These are phyloP conservation scores for Selaginella tamariscina DNA, from an alignment of 75 land plant species.

Conservation along the genomic window DNA sequence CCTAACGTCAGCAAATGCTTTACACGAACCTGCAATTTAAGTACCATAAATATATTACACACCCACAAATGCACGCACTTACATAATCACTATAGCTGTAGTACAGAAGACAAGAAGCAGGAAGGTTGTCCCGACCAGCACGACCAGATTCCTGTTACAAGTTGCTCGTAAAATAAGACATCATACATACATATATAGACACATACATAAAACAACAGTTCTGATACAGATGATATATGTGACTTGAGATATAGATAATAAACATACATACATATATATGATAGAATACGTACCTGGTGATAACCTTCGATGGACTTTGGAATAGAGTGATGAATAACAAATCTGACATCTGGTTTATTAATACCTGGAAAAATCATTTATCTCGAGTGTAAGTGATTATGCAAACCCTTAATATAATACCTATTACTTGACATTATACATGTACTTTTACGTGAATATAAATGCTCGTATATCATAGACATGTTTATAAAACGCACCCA, in stretches of 20 bases:
- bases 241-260: too few species aligned
- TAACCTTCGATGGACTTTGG: slow-evolving; percentile 98
- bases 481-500: slow-evolving; percentile 42
- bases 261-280: background rate
- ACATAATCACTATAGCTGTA: slow-evolving; percentile 94
- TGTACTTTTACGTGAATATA: background rate
- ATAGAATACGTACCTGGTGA: slow-evolving; percentile 57
- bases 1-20: slow-evolving; percentile 97
- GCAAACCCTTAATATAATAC: background rate
- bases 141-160: slow-evolving; percentile 84
- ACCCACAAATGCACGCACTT: slow-evolving; percentile 23
- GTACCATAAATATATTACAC: background rate
- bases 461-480: background rate
- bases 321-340: slow-evolving; percentile 95
- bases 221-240: too few species aligned
- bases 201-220: too few species aligned
- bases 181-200: too few species aligned
- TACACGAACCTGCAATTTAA: slow-evolving; percentile 63
- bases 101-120: slow-evolving; percentile 80
- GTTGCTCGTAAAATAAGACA: too few species aligned
- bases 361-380: slow-evolving; percentile 42
- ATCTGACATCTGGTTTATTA: slow-evolving; percentile 96
- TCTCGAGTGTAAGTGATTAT: background rate
- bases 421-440: background rate
- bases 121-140: slow-evolving; percentile 92